Evolutionary conservation across 1,284 basidiomycete genomes (phyloP), one percentile per base, ranked within the genome.

Genomic region (Boletus sp.): DNA sequence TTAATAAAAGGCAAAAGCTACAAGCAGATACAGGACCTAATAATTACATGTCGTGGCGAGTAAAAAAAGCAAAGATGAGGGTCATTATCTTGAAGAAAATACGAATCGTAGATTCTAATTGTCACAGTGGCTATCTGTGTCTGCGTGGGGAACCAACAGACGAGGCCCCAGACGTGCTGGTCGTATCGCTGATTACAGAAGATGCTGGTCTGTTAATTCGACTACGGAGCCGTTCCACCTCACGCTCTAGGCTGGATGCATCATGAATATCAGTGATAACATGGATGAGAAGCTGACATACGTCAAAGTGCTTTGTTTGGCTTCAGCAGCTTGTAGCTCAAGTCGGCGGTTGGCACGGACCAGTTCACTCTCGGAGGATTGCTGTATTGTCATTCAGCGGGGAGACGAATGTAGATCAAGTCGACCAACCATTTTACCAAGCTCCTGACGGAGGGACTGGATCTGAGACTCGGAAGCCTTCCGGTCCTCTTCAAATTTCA

Each of bases 321-420:
- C 78, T 55, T 90, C 87, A 1, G 71, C 76, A 19, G 82, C 83
- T 59, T 90, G 86, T 22, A 86, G 76, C 59, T 89, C 87, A 34
- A 84, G 83, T 41, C 85, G 76, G 40, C 87, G 78, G 64, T 88
- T 88, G 17, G 77, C 79, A 13, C 84, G 73, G 54, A 84, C 80
- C 4, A 89, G 69, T 25, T 78, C 73, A 52, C 72, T 81, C 65
- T 84, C 84, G 36, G 77, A 76, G 7, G 81, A 84, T 81, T 86
- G 84, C 88, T 90, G 47, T 20, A 41, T n/a, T 35, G 33, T 49
- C 32, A 26, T 39, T 55, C 23, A 60, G 48, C 30, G 3, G 26
- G 23, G 27, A 38, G 14, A 38, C 45, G 8, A 12, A 38, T 36
- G 19, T 6, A 40, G 42, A 14, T 13, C 25, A 43, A 49, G 44